A percentile compares a stretch with the other conserved stretches of the same genome.
Evolutionary conservation across 805 yeast species (phyloP).

Genomic region (Suhomyces kilbournensis): DNA sequence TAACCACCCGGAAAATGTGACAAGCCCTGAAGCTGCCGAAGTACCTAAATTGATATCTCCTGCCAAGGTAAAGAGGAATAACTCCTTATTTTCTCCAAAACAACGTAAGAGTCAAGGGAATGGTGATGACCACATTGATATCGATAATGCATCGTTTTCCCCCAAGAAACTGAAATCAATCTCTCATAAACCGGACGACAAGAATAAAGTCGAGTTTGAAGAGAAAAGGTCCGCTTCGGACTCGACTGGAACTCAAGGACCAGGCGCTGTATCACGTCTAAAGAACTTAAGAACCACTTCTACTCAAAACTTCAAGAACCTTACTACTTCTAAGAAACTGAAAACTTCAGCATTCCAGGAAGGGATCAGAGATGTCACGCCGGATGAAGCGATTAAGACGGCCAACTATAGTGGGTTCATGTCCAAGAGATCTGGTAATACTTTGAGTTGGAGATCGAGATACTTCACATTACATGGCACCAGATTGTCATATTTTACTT

Average conservation of each 20-base stretch:
- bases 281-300: slow-evolving; percentile 55
- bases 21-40: neutral
- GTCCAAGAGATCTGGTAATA: slow-evolving; percentile 81
- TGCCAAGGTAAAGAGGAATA: slow-evolving; percentile 21
- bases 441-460: slow-evolving; percentile 86
- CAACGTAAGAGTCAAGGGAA: slow-evolving; percentile 6
- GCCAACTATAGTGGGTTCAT: slow-evolving; percentile 92
- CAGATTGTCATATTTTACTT: slow-evolving; percentile 80
- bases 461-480: slow-evolving; percentile 89
- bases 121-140: slow-evolving; percentile 21
- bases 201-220: slow-evolving; percentile 33
- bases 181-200: slow-evolving; percentile 20
- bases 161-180: slow-evolving; percentile 33
- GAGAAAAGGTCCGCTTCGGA: slow-evolving; percentile 37
- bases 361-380: slow-evolving; percentile 75
- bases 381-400: slow-evolving; percentile 71
- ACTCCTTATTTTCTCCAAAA: slow-evolving; percentile 8
- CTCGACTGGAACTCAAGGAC: slow-evolving; percentile 20
- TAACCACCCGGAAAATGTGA: neutral
- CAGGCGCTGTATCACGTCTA: slow-evolving; percentile 33
- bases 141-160: slow-evolving; percentile 31
- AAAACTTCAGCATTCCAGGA: slow-evolving; percentile 81
- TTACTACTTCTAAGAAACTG: slow-evolving; percentile 51
- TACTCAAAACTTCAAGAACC: slow-evolving; percentile 46
- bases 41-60: slow-evolving; percentile 20